Base-by-base conservation (phyloP, 352 stramenopile genomes). In the Phytopythium sindhum region DNA sequence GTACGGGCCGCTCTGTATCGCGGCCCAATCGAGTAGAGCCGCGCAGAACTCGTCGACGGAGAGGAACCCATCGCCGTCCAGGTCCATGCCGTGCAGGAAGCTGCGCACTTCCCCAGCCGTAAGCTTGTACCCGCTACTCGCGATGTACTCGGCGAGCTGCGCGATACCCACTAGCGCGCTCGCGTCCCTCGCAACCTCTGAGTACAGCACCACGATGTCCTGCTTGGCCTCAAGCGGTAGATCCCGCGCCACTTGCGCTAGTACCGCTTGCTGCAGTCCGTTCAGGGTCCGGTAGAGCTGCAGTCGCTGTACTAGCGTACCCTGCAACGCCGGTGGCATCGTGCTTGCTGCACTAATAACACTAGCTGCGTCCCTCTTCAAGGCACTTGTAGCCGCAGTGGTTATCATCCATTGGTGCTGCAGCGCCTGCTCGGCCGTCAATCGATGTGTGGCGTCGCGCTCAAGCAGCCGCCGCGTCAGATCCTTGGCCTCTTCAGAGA, bases 201-300 rank as follows among this genome's bases (percentile, higher is more conserved):
- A 83, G 53, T 90, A 93, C 35, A 91, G 72, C 45, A 90, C 84
- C 17, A 91, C 45, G 28, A 89, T 58, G 42, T 88, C 70, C 54
- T 88, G 65, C 52, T 89, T 91, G 47, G 73, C 39, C 35, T 75
- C 75, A 17, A 90, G 64, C 29, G 84, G 80, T 33, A 93, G 52
- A 3, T 75, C 54, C 4, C 67, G 68, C 45, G 77, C 75, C 21
- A 93, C 75, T 56, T 91, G 77, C 47, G 71, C 76, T 35, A 93
- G 73, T 50, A 86, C 80, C 15, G 77, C 75, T 47, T 86, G 80
- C 52, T 93, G 84, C 48, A 93, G 73, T 37, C 75, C 77, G 50
- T 87, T 90, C 39, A 90, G 80, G 29, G 80, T 80, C 23, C 84
- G 82, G 60, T 93, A 89, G 19, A 91, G 68, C 47, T 93, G 84